phyloP scores from a whole-genome alignment of 2,329 filamentous ascomycete genomes.

The Aspergillus pseudonomiae region DNA sequence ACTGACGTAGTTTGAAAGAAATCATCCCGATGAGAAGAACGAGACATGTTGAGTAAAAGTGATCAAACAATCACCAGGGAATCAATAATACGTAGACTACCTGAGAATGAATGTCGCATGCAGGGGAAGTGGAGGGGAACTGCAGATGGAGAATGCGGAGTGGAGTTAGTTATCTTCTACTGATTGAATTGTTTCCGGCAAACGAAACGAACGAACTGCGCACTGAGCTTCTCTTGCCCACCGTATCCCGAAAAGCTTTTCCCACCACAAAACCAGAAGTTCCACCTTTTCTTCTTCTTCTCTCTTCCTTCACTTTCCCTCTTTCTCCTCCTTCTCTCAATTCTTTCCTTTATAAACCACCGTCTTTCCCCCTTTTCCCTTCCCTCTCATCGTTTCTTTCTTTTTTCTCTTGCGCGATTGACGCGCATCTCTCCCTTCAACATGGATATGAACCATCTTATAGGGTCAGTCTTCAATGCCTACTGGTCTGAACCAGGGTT shows the following conservation, averaged over 20 bases:
- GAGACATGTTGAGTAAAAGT: constrained; percentile 55
- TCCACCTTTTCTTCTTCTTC: constrained; percentile 26
- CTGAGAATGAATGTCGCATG: background rate
- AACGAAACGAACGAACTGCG: constrained; percentile 31
- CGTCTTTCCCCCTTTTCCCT: constrained; percentile 21
- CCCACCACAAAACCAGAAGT: constrained; percentile 31
- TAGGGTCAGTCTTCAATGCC: constrained; percentile 45
- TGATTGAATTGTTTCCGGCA: background rate
- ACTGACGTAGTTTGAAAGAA: constrained; percentile 92
- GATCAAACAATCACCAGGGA: background rate
- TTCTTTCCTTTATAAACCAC: constrained; percentile 16
- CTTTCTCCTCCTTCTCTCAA: constrained; percentile 24
- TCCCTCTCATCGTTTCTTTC: constrained; percentile 29
- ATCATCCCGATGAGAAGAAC: constrained; percentile 72
- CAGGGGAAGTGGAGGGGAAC: background rate
- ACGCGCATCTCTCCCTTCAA: constrained; percentile 37
- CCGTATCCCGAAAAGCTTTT: constrained; percentile 36
- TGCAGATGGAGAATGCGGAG: background rate
- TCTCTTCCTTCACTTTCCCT: constrained; percentile 25
- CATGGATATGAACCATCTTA: constrained; percentile 55
- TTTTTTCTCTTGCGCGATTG: constrained; percentile 31
- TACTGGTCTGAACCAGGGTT: constrained; percentile 34
- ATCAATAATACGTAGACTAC: background rate
- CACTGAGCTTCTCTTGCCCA: constrained; percentile 32
- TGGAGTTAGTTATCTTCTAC: background rate